These are phyloP conservation scores for Fraxinus pennsylvanica DNA, from an alignment of 257 asterid species.

Conservation along the genomic window DNA sequence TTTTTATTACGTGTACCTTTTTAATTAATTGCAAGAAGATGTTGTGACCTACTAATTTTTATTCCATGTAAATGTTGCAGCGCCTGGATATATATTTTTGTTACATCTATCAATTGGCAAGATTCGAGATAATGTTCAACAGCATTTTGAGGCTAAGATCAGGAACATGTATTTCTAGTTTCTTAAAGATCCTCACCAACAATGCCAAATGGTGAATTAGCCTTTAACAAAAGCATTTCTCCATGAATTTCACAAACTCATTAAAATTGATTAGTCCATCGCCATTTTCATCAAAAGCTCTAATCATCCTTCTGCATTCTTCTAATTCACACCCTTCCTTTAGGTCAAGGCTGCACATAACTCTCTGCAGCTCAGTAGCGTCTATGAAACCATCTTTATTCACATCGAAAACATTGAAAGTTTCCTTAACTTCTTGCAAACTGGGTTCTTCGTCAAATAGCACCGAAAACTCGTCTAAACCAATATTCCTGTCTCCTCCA, in stretches of 20 bases:
- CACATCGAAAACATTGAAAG: conserved; percentile 50
- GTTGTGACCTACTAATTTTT: too few species aligned
- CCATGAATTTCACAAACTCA: conserved; percentile 44
- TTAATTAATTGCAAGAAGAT: too few species aligned
- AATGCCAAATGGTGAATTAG: background rate
- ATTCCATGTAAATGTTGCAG: too few species aligned
- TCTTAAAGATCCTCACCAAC: background rate
- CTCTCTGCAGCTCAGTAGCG: conserved; percentile 43
- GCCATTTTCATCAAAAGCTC: conserved; percentile 36
- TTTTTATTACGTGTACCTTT: too few species aligned
- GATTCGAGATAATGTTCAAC: too few species aligned
- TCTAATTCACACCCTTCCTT: conserved; percentile 37
- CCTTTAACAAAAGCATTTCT: conserved; percentile 20
- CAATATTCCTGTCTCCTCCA: background rate
- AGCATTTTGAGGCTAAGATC: too few species aligned
- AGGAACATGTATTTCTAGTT: too few species aligned
- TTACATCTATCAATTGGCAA: too few species aligned
- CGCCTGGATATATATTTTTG: too few species aligned
- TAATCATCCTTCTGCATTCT: conserved; percentile 42
- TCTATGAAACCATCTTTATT: conserved; percentile 50
- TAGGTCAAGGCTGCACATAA: conserved; percentile 36
- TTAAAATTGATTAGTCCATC: conserved; percentile 40
- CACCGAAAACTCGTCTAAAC: background rate
- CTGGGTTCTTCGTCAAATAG: conserved; percentile 36
- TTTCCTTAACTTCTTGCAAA: conserved; percentile 40